Percentiles rank a stretch among this genome's conserved stretches.
Evolutionary conservation across 108 stramenopile species (phyloP).

Genomic region (Conticribra weissflogii): DNA sequence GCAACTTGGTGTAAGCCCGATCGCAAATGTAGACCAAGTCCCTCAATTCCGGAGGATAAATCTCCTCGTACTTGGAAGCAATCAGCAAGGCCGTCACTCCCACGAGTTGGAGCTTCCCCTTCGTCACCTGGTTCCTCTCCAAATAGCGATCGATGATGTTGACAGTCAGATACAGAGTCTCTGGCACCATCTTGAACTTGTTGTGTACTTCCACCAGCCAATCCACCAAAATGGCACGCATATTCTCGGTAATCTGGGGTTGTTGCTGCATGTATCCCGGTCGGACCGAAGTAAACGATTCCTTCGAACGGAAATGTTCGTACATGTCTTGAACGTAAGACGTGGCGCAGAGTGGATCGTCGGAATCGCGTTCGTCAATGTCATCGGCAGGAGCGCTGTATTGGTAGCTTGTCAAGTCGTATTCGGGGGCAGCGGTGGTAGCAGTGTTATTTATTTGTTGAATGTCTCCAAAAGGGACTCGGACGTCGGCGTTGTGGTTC

Average conservation of each 20-base stretch:
- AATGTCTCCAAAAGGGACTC: too few relatives aligned
- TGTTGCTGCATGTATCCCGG: slow-evolving; percentile 92
- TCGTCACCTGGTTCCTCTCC: slow-evolving; percentile 59
- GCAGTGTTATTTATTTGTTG: too few relatives aligned
- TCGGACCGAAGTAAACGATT: slow-evolving; percentile 76
- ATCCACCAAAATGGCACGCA: slow-evolving; percentile 97
- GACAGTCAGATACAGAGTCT: slow-evolving; percentile 96
- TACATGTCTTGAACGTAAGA: slow-evolving; percentile 97
- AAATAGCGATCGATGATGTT: slow-evolving; percentile 98
- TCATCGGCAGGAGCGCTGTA: slow-evolving; percentile 83
- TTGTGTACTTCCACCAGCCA: slow-evolving; percentile 99
- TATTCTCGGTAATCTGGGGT: slow-evolving; percentile 89
- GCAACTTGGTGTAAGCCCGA: slow-evolving; percentile 86
- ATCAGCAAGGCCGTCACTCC: slow-evolving; percentile 96
- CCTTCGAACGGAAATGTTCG: slow-evolving; percentile 86
- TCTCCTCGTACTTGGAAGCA: slow-evolving; percentile 99
- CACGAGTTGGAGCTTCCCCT: slow-evolving; percentile 95
- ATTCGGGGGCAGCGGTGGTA: too few relatives aligned
- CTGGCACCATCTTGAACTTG: slow-evolving; percentile 97
- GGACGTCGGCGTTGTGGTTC: too few relatives aligned
- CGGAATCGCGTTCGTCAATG: slow-evolving; percentile 93
- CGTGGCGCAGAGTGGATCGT: slow-evolving; percentile 94
- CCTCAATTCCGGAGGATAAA: slow-evolving; percentile 95
- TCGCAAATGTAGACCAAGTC: slow-evolving; percentile 99
- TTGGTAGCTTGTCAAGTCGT: too few relatives aligned